These are phyloP conservation scores for Ogataea hybrid DNA, from an alignment of 1,139 yeast species.

Conservation along the genomic window DNA sequence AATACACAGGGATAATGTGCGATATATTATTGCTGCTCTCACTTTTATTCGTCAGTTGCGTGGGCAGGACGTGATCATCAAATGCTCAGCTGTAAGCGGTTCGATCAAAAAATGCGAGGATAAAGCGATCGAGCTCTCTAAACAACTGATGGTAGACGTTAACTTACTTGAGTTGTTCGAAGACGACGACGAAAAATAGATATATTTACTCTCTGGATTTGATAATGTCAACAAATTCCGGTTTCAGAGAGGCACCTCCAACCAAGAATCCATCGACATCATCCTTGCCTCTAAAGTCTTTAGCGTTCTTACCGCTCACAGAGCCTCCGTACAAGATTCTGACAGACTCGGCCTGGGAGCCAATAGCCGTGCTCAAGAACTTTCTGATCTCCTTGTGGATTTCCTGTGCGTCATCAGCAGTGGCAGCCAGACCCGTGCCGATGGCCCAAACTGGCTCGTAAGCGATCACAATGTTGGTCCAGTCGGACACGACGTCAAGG, in stretches of 20 bases:
- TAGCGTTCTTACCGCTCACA: conserved; percentile 93
- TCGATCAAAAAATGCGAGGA: conserved; percentile 85
- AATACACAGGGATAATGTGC: conserved; percentile 65
- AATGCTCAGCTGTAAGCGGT: conserved; percentile 75
- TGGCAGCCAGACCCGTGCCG: conserved; percentile 99
- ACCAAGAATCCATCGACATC: conserved; percentile 99
- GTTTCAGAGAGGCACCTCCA: conserved; percentile 99
- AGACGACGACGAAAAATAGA: conserved; percentile 12
- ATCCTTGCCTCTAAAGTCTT: conserved; percentile 83
- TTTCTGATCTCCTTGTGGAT: conserved; percentile 89
- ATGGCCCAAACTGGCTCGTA: conserved; percentile 99
- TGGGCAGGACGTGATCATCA: conserved; percentile 52
- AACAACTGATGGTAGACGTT: conserved; percentile 34
- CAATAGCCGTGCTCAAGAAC: conserved; percentile 74
- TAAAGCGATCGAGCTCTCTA: conserved; percentile 50
- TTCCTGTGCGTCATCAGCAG: conserved; percentile 96
- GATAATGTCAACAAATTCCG: conserved; percentile 94
- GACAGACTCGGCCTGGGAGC: conserved; percentile 72
- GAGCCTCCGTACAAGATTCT: conserved; percentile 99
- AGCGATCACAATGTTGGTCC: conserved; percentile 92
- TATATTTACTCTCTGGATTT: conserved; percentile 73
- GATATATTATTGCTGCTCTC: conserved; percentile 66
- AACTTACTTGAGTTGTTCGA: conserved; percentile 3
- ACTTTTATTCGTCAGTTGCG: conserved; percentile 58
- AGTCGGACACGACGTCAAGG: conserved; percentile 77